These are phyloP conservation scores for Cercospora sojina DNA, from an alignment of 2,329 filamentous ascomycete genomes.

Conservation along the genomic window DNA sequence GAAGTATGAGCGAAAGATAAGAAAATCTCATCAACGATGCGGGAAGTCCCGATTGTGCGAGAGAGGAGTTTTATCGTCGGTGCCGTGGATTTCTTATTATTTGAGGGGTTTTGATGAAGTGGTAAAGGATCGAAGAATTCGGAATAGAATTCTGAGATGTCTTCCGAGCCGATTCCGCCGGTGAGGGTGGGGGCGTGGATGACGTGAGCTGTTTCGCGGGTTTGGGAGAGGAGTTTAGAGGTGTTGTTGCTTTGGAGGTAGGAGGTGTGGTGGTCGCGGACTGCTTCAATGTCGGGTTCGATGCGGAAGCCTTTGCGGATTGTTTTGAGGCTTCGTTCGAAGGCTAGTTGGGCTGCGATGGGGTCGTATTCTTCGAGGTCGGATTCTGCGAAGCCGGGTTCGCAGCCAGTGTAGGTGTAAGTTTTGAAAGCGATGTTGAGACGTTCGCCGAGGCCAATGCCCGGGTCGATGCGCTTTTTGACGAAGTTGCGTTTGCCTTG, in stretches of 20 bases:
- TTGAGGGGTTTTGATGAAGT: slow-evolving; percentile 42
- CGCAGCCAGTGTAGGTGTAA: slow-evolving; percentile 56
- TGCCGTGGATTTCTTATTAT: slow-evolving; percentile 10
- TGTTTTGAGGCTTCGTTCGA: slow-evolving; percentile 62
- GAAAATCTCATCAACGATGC: slow-evolving; percentile 62
- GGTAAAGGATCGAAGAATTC: slow-evolving; percentile 56
- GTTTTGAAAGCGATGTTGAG: slow-evolving; percentile 48
- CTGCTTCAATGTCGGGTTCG: slow-evolving; percentile 47
- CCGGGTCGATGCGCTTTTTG: slow-evolving; percentile 51
- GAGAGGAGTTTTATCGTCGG: slow-evolving; percentile 55
- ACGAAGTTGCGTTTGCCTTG: slow-evolving; percentile 53
- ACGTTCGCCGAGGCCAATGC: slow-evolving; percentile 52
- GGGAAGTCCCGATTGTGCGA: slow-evolving; percentile 58
- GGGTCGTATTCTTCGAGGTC: slow-evolving; percentile 67
- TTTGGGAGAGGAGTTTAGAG: slow-evolving; percentile 42
- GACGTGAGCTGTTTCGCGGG: slow-evolving; percentile 41
- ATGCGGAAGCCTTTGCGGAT: slow-evolving; percentile 61
- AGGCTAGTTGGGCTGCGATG: slow-evolving; percentile 64
- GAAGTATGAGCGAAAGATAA: slow-evolving; percentile 58
- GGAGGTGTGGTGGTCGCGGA: slow-evolving; percentile 42
- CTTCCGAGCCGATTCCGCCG: slow-evolving; percentile 46
- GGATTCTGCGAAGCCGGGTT: slow-evolving; percentile 69
- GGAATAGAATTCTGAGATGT: slow-evolving; percentile 54
- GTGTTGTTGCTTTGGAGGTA: slow-evolving; percentile 37
- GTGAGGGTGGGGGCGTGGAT: slow-evolving; percentile 49